These are phyloP conservation scores for Golovinomyces cichoracearum DNA, from an alignment of 2,329 filamentous ascomycete genomes.

Conservation along the genomic window DNA sequence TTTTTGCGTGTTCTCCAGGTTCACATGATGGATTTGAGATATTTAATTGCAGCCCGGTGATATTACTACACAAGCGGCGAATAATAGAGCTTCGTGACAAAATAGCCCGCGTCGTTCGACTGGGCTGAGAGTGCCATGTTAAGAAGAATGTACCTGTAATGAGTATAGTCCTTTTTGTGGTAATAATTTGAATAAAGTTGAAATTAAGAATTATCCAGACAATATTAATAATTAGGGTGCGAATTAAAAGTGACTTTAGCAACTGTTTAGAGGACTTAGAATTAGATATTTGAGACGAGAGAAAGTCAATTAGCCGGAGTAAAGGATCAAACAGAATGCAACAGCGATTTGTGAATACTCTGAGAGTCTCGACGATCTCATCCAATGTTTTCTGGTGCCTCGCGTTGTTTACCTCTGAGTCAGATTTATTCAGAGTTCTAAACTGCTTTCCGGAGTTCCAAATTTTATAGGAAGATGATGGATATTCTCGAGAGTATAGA, in stretches of 20 bases:
- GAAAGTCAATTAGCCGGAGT: slow-evolving; percentile 68
- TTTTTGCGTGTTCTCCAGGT: not conserved
- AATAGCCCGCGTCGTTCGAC: slow-evolving; percentile 59
- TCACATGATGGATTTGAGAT: slow-evolving; percentile 2
- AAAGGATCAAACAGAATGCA: slow-evolving; percentile 80
- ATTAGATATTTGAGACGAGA: slow-evolving; percentile 52
- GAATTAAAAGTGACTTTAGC: slow-evolving; percentile 39
- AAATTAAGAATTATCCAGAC: slow-evolving; percentile 66
- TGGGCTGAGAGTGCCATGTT: slow-evolving; percentile 77
- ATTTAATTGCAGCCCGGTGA: slow-evolving; percentile 50
- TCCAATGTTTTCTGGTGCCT: slow-evolving; percentile 84
- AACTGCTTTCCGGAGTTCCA: slow-evolving; percentile 32
- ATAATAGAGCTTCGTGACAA: slow-evolving; percentile 69
- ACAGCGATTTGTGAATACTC: slow-evolving; percentile 71
- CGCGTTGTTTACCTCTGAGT: slow-evolving; percentile 33
- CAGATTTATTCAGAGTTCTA: slow-evolving; percentile 25
- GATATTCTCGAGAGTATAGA: slow-evolving; percentile 81
- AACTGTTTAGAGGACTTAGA: not conserved
- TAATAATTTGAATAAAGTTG: slow-evolving; percentile 62
- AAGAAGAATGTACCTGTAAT: slow-evolving; percentile 62
- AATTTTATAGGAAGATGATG: slow-evolving; percentile 63
- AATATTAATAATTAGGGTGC: slow-evolving; percentile 67
- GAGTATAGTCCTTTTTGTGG: slow-evolving; percentile 61
- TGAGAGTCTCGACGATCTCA: slow-evolving; percentile 84
- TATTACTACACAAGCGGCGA: slow-evolving; percentile 37